Base-by-base conservation (phyloP, 768 basidiomycete species). In the Calocybe cyanea region DNA sequence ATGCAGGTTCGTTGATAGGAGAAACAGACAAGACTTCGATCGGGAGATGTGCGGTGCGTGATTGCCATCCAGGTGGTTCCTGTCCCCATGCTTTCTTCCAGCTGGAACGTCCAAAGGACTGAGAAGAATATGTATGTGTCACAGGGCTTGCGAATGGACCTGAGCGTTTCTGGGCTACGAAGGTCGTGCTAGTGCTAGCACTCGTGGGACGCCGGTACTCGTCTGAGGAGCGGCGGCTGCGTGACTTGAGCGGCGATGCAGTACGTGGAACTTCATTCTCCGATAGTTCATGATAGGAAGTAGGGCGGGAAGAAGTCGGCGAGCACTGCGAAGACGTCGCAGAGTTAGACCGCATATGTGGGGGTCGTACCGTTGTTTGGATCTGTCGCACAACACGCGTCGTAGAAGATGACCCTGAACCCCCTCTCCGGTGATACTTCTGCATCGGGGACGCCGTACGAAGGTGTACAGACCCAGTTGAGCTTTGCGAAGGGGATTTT, bases 51-150 rank as follows among this genome's bases (percentile, higher is more conserved):
- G 80, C 69, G 5, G 78, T 73, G 3, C 85, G 77, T 28, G 70
- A 75, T 53, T 87, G 83, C 87, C 88, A 91, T 14, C 88, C 89
- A 17, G 89, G 87, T 5, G 89, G 90, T 56, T 92, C 87, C 21
- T 83, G 66, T 0, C 90, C 90, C 90, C 90, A 92, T 6, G 84
- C 79, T 63, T 89, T 90, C 72, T 88, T 91, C 90, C 90, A 92
- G 59, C 85, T 85, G 17, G 85, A 82, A 23, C 82, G 78, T 24
- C 85, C 79, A 40, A 80, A 58, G 3, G 72, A 69, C 31, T 60
- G 64, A 5, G 25, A 28, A 24, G 67, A 66, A 43, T 67, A 70
- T 14, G 62, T 56, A 49, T 72, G 69, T 10, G 61, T 46, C 4
- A 66, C 65, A 9, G 81, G 82, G 52, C 77, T 83, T 54, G 69